Percentiles rank a stretch among this genome's conserved stretches.
Evolutionary conservation across 306 rosid species (phyloP).

Genomic region (Mucuna pruriens): DNA sequence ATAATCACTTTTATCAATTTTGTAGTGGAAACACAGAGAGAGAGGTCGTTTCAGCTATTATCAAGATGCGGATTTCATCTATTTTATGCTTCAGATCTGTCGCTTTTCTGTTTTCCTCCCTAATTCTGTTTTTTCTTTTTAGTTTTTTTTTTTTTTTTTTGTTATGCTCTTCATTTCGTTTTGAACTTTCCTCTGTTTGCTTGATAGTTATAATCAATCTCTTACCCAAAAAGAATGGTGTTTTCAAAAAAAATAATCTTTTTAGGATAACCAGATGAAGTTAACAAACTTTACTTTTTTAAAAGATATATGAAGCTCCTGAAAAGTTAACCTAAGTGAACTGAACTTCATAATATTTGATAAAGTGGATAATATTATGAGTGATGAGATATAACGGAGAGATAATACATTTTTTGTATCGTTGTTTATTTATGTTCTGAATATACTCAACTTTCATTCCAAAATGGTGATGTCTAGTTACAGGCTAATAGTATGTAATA

Average conservation of each 20-base stretch:
- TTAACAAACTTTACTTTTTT: background rate
- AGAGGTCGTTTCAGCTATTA: background rate
- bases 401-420: background rate
- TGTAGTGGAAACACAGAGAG: background rate
- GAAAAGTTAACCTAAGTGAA: background rate
- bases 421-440: background rate
- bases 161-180: background rate
- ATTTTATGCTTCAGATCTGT: background rate
- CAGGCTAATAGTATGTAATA: background rate
- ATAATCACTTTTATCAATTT: background rate
- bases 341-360: background rate
- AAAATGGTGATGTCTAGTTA: background rate
- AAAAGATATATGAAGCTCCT: slow-evolving; percentile 15
- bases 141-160: background rate
- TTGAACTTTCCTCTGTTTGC: slow-evolving; percentile 4
- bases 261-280: slow-evolving; percentile 1
- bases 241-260: background rate
- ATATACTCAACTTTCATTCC: background rate
- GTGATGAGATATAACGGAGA: background rate
- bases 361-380: background rate
- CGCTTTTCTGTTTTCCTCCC: slow-evolving; percentile 1
- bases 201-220: slow-evolving; percentile 11
- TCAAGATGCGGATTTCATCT: background rate
- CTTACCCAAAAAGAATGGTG: slow-evolving; percentile 7
- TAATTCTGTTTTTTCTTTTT: background rate